phyloP scores from a whole-genome alignment of 208 protist genomes.

The Leishmania amazonensis region DNA sequence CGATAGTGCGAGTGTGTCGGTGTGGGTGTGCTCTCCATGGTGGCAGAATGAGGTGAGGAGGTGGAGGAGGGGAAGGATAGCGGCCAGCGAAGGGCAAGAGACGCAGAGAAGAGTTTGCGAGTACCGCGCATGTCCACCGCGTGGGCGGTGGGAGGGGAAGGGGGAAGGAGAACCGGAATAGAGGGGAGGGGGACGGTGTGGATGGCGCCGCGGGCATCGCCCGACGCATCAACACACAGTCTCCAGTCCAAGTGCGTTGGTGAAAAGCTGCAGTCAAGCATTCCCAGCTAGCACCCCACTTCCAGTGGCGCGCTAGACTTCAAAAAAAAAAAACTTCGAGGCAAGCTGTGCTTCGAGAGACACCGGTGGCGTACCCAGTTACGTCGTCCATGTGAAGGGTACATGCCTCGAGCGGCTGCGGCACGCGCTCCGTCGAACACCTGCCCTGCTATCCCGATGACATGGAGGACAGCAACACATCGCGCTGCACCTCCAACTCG shows the following conservation, averaged over 20 bases:
- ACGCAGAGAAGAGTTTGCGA: background rate
- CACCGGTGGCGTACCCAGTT: background rate
- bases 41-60: background rate
- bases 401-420: background rate
- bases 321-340: background rate
- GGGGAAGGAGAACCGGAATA: background rate
- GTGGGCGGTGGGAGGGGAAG: background rate
- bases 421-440: background rate
- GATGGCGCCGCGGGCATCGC: background rate
- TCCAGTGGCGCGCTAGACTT: background rate
- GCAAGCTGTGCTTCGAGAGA: background rate
- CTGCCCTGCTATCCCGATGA: background rate
- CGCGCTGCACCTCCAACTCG: conserved; percentile 23
- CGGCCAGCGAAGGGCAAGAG: background rate
- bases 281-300: no score
- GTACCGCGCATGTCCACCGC: background rate
- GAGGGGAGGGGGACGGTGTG: background rate
- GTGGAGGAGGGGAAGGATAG: background rate
- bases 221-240: background rate
- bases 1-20: background rate
- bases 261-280: background rate
- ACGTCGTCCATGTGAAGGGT: background rate
- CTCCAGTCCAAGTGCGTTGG: background rate
- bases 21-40: background rate
- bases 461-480: conserved; percentile 8